phyloP scores from a whole-genome alignment of 1,284 basidiomycete genomes.

The Bondarzewia mesenterica region DNA sequence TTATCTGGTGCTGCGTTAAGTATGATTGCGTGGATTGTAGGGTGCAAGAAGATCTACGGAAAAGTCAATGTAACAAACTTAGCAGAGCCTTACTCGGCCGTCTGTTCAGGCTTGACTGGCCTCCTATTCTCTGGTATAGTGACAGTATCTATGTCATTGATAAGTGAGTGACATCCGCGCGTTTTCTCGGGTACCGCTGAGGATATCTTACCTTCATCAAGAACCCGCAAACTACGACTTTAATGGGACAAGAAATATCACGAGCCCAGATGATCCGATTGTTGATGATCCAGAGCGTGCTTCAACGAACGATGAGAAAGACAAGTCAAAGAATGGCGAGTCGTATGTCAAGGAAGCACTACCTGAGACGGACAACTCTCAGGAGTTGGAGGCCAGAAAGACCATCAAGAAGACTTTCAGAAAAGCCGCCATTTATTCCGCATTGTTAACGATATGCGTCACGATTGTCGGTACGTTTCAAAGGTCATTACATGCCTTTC shows the following conservation, averaged over 20 bases:
- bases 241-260: conserved; percentile 34
- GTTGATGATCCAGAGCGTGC: conserved; percentile 17
- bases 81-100: conserved; percentile 38
- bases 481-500: not conserved
- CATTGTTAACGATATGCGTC: conserved; percentile 29
- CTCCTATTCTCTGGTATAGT: conserved; percentile 37
- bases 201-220: too few relatives aligned
- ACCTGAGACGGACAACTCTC: too few relatives aligned
- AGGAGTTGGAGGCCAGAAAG: too few relatives aligned
- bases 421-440: conserved; percentile 33
- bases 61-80: conserved; percentile 34
- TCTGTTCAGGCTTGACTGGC: conserved; percentile 37
- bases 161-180: conserved; percentile 28
- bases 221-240: conserved; percentile 42
- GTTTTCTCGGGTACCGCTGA: too few relatives aligned
- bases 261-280: conserved; percentile 23
- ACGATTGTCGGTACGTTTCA: conserved; percentile 30
- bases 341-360: too few relatives aligned
- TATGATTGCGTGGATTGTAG: conserved; percentile 44
- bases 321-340: too few relatives aligned
- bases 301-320: too few relatives aligned
- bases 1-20: conserved; percentile 34
- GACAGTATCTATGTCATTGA: conserved; percentile 32
- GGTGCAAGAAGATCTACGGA: conserved; percentile 42
- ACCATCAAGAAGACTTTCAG: too few relatives aligned